These are phyloP conservation scores for Schwanniomyces occidentalis DNA, from an alignment of 805 yeast species.

Conservation along the genomic window DNA sequence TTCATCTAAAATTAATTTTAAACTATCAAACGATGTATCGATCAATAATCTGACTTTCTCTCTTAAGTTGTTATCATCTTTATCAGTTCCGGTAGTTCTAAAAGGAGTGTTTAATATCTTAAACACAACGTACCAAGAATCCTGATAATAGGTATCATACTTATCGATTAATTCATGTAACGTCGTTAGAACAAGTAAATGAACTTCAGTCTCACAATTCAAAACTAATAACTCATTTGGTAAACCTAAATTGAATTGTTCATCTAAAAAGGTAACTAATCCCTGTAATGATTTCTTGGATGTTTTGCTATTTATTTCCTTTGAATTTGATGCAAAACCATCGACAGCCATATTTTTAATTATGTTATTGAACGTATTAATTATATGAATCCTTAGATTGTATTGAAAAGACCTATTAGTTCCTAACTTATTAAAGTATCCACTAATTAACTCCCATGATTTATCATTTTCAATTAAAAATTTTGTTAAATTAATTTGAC, in stretches of 20 bases:
- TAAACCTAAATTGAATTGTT: constrained; percentile 36
- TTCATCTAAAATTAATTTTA: constrained; percentile 84
- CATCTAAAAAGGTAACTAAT: constrained; percentile 44
- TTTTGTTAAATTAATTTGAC: constrained; percentile 51
- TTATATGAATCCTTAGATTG: constrained; percentile 48
- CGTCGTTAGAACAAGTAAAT: constrained; percentile 59
- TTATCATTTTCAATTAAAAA: constrained; percentile 44
- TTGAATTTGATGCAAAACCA: constrained; percentile 33
- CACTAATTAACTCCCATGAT: constrained; percentile 50
- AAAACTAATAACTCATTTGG: constrained; percentile 47
- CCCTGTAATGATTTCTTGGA: constrained; percentile 53
- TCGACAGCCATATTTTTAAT: constrained; percentile 40
- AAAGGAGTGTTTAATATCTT: constrained; percentile 63
- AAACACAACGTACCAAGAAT: constrained; percentile 77
- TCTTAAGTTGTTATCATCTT: constrained; percentile 30
- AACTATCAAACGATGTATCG: constrained; percentile 74
- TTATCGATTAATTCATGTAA: constrained; percentile 75
- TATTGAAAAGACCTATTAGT: constrained; percentile 34
- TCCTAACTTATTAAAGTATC: constrained; percentile 47
- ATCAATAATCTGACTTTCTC: constrained; percentile 54
- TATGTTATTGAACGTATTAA: constrained; percentile 53
- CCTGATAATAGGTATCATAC: constrained; percentile 58
- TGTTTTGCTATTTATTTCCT: constrained; percentile 26
- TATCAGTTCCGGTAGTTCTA: constrained; percentile 22
- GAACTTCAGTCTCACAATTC: constrained; percentile 67